Evolutionary conservation across 2,329 filamentous ascomycete genomes (phyloP).

Genomic region (Alternaria ethzedia): DNA sequence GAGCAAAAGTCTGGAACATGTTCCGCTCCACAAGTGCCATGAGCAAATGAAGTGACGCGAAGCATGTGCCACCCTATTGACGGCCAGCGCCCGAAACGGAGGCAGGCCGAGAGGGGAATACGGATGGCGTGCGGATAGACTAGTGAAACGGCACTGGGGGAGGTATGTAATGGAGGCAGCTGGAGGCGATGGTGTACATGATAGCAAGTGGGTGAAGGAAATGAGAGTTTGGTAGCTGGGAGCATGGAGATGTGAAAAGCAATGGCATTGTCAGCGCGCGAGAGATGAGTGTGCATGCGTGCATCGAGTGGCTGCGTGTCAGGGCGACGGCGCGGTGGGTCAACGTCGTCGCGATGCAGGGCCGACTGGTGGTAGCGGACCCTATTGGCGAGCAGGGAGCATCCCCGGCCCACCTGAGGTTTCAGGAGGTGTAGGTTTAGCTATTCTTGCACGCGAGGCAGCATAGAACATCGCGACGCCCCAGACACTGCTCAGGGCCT

Average conservation of each 20-base stretch:
- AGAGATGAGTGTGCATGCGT: not conserved
- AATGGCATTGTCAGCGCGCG: not conserved
- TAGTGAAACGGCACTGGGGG: slow-evolving; percentile 24
- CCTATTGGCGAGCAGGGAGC: slow-evolving; percentile 24
- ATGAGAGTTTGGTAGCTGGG: not conserved
- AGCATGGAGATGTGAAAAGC: not conserved
- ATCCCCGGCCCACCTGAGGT: slow-evolving; percentile 21
- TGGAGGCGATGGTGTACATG: not conserved
- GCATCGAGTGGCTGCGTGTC: slow-evolving; percentile 9
- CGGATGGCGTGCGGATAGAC: slow-evolving; percentile 1
- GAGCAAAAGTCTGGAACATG: slow-evolving; percentile 26
- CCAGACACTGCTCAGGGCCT: slow-evolving; percentile 1
- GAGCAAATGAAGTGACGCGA: slow-evolving; percentile 25
- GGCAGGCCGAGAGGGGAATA: slow-evolving; percentile 22
- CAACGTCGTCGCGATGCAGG: slow-evolving; percentile 32
- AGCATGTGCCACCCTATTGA: slow-evolving; percentile 24
- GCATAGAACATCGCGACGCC: slow-evolving; percentile 14
- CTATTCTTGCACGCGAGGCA: slow-evolving; percentile 17
- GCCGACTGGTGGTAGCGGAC: slow-evolving; percentile 17
- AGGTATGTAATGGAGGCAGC: not conserved
- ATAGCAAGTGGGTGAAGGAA: not conserved
- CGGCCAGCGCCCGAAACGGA: slow-evolving; percentile 24
- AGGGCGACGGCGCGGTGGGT: slow-evolving; percentile 15
- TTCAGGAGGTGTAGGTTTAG: slow-evolving; percentile 32
- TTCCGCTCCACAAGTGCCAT: slow-evolving; percentile 15